Percentiles rank a stretch among this genome's conserved stretches.
phyloP scores from a whole-genome alignment of 805 yeast genomes.

The Wickerhamomyces hampshirensis region DNA sequence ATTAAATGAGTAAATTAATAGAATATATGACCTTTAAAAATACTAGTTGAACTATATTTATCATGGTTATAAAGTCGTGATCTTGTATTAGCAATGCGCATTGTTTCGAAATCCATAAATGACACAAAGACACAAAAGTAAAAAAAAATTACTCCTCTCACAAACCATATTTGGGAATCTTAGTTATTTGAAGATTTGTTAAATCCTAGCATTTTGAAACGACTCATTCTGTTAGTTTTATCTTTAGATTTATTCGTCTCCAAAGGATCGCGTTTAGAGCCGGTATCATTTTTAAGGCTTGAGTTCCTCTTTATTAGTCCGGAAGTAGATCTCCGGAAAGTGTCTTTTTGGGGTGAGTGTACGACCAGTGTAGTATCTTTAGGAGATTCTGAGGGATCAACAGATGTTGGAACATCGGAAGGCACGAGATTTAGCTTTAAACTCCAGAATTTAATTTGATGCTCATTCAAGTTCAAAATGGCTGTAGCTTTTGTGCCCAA shows the following conservation, averaged over 20 bases:
- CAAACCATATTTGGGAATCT: not conserved
- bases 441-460: slow-evolving; percentile 54
- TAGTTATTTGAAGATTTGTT: slow-evolving; percentile 1
- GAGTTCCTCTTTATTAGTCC: slow-evolving; percentile 5
- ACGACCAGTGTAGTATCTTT: not conserved
- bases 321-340: slow-evolving; percentile 4
- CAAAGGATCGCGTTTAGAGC: not conserved
- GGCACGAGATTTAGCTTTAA: slow-evolving; percentile 23
- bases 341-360: slow-evolving; percentile 8
- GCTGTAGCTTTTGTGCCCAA: slow-evolving; percentile 33
- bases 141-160: no score
- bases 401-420: not conserved
- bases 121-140: not conserved
- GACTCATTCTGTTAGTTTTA: slow-evolving; percentile 9
- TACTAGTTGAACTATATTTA: no score
- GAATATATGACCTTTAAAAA: no score
- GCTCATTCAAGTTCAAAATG: slow-evolving; percentile 35
- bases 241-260: slow-evolving; percentile 1
- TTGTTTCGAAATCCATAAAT: no score
- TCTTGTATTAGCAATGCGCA: no score
- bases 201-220: slow-evolving; percentile 8
- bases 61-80: no score
- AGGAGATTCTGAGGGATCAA: no score
- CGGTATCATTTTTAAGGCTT: not conserved
- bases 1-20: no score